Base-by-base conservation (phyloP, 73 alveolate genomes). In the Paramecium octaurelia region DNA sequence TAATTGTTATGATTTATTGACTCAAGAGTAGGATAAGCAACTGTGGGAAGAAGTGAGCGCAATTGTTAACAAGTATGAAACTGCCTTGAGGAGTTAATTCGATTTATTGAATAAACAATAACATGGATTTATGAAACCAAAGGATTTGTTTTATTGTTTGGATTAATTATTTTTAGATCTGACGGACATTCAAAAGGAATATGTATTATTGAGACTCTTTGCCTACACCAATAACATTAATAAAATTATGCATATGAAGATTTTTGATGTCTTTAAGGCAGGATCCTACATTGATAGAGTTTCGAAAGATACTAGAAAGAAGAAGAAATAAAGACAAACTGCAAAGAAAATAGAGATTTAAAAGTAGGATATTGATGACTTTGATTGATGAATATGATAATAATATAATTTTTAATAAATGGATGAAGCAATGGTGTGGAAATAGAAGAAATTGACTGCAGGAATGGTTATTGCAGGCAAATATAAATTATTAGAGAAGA, bases 401-500 rank as follows among this genome's bases (percentile, higher is more conserved):
- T 54, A 54, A 54, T 54, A 75, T 75, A 31, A 75, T 14, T 36
- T 31, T 36, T 31, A 75, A 24, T 31, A 21, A 34, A 75, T 75
- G 88, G 59, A 75, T 75, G 88, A 75, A 75, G 60, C 58, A 34
- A 12, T 40, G 2, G 48, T 11, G 68, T n/a, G 38, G 60, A 34
- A 21, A 34, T 34, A 75, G 88, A 46, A 80, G 75, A 64, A 64
- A 46, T 35, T 80, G 8, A 48, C 21, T 80, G 54, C 29, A 46
- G 91, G 91, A 12, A 42, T 24, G 35, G 91, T 80, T 8, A 42
- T 80, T 18, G 91, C 76, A 23, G 91, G 91, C 48, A 80, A 80
- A 46, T 80, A 80, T 46, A 80, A 80, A 46, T 43, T 80, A 23
- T 23, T 80, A 29, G 97, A 95, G 86, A 95, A 93, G 92, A 73